A percentile compares a stretch with the other conserved stretches of the same genome.
Conservation (phyloP, 73 alveolate species). For the Tetrahymena elliotti region DNA sequence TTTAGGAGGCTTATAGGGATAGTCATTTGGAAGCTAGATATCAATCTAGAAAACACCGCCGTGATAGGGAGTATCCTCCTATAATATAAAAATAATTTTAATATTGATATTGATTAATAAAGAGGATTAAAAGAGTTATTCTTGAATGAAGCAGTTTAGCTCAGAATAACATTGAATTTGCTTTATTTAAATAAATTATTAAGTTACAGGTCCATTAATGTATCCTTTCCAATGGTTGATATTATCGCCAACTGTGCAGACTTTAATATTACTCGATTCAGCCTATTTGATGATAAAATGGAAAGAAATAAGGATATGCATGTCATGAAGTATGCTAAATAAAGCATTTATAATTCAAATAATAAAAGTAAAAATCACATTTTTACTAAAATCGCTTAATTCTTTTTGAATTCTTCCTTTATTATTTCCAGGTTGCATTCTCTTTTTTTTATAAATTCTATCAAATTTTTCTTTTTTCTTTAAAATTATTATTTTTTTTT, state of each 20-base stretch:
- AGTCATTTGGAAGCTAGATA: constrained; percentile 81
- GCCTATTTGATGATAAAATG: neutral
- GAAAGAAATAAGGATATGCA: neutral
- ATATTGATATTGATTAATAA: neutral
- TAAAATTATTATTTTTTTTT: neutral
- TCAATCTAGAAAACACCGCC: constrained; percentile 82
- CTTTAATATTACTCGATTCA: neutral
- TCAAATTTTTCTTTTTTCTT: neutral
- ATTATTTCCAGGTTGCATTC: neutral
- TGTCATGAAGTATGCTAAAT: neutral
- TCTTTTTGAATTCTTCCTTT: neutral
- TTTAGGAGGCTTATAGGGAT: constrained; percentile 95
- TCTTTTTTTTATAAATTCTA: neutral
- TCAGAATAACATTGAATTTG: neutral
- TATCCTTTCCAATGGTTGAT: constrained; percentile 71
- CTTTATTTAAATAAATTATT: neutral
- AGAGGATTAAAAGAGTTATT: neutral
- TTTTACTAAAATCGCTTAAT: neutral
- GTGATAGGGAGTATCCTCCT: constrained; percentile 72
- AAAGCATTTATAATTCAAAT: neutral
- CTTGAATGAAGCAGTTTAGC: neutral
- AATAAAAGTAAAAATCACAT: neutral
- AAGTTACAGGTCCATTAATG: constrained; percentile 54
- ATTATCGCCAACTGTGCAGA: constrained; percentile 38
- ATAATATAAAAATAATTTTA: neutral